phyloP scores from a whole-genome alignment of 495 filamentous ascomycete species.

The Hypomontagnella submonticulosa region DNA sequence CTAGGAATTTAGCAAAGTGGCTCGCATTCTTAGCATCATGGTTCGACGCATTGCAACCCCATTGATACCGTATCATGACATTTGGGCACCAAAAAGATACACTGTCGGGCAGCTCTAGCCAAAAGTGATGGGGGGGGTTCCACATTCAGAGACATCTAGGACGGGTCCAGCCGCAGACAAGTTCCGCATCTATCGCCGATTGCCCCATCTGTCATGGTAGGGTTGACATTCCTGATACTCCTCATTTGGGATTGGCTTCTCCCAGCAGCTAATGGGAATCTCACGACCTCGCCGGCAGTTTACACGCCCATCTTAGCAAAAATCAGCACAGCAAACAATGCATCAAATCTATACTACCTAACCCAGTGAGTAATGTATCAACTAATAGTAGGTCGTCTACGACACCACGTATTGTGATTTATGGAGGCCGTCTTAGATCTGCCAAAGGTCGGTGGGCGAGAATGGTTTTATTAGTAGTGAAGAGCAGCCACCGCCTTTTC shows the following conservation, averaged over 20 bases:
- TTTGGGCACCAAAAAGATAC: conserved; percentile 43
- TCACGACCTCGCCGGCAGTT: conserved; percentile 23
- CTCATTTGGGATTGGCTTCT: conserved; percentile 34
- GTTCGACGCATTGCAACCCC: conserved; percentile 31
- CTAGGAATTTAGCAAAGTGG: conserved; percentile 31
- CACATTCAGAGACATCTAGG: conserved; percentile 33
- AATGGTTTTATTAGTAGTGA: conserved; percentile 38
- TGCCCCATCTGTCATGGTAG: conserved; percentile 33
- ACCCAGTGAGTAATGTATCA: conserved; percentile 23
- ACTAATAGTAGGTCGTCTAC: conserved; percentile 30
- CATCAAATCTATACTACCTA: conserved; percentile 31
- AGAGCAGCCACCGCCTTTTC: conserved; percentile 20
- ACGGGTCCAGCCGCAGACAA: conserved; percentile 39
- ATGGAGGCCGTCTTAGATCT: conserved; percentile 17
- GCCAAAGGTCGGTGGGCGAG: conserved; percentile 20
- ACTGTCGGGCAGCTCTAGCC: conserved; percentile 39
- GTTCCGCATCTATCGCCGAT: conserved; percentile 30
- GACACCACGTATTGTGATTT: conserved; percentile 38
- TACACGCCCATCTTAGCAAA: conserved; percentile 27
- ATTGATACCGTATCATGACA: conserved; percentile 33
- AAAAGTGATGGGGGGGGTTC: conserved; percentile 30
- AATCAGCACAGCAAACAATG: conserved; percentile 29
- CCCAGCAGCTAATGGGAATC: conserved; percentile 22
- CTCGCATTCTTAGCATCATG: conserved; percentile 28
- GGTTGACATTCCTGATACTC: conserved; percentile 30